Conservation (phyloP, 331 rosid species). For the Spiraea crenata region DNA sequence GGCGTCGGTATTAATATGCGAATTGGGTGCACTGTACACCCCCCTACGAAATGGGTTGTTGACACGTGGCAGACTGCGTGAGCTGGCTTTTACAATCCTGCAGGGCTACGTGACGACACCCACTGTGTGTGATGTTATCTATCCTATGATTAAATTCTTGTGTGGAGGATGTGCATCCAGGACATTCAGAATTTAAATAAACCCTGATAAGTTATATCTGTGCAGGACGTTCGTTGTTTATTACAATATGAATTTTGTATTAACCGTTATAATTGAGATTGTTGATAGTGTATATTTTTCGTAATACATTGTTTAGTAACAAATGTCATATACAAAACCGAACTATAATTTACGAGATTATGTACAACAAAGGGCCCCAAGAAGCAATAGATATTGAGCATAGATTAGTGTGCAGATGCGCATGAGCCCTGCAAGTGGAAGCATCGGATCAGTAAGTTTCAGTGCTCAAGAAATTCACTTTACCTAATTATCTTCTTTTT, state of each 20-base stretch:
- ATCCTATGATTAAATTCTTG: slow-evolving; percentile 48
- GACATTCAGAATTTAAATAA: too few relatives aligned
- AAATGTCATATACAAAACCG: too few relatives aligned
- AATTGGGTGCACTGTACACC: slow-evolving; percentile 14
- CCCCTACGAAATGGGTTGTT: slow-evolving; percentile 8
- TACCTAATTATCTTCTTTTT: slow-evolving; percentile 4
- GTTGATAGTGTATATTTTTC: too few relatives aligned
- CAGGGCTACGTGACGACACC: slow-evolving; percentile 56
- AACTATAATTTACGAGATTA: too few relatives aligned
- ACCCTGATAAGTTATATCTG: too few relatives aligned
- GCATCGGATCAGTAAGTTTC: slow-evolving; percentile 38
- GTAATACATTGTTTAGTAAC: too few relatives aligned
- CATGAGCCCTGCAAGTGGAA: slow-evolving; percentile 5
- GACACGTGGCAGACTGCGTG: slow-evolving; percentile 56
- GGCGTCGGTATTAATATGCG: slow-evolving; percentile 48
- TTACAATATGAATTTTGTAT: too few relatives aligned
- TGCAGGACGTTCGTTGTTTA: too few relatives aligned
- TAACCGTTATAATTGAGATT: too few relatives aligned
- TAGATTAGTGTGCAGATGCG: neutral
- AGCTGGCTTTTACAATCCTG: slow-evolving; percentile 61
- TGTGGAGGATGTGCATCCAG: slow-evolving; percentile 33
- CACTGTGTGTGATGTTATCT: slow-evolving; percentile 43
- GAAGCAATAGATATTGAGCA: neutral
- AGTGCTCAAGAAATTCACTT: slow-evolving; percentile 33
- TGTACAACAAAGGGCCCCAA: too few relatives aligned